Base-by-base conservation (phyloP, 495 filamentous ascomycete species). In the Trichocladium antarcticum region DNA sequence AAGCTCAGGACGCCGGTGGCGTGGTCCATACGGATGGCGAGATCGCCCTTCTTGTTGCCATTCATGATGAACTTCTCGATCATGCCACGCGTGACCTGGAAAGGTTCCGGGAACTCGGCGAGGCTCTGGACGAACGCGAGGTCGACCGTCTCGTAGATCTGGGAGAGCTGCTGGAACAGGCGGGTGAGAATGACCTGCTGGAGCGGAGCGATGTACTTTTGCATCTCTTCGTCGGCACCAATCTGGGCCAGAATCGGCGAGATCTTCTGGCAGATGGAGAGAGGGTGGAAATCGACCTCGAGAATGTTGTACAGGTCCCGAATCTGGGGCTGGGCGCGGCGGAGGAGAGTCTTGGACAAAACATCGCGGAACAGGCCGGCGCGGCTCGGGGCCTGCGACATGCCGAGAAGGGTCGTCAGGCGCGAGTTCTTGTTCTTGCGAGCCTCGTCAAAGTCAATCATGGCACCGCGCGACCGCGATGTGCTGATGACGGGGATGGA, bases 41-140 rank as follows among this genome's bases (percentile, higher is more conserved):
- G 77, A 58, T 98, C 93, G 27, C 92, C 92, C 76, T 98, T 98
- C 79, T 98, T 98, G 77, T 92, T 96, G 51, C 92, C 92, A 69
- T 98, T 98, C 92, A 98, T 98, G 76, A 98, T 96, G 77, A 98
- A 98, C 72, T 98, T 98, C 73, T 98, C 92, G 50, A 98, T 95
- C 53, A 85, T 94, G 55, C 80, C 82, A 34, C 85, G 83, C 53
- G 77, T 84, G 55, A 97, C 88, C 71, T 95, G 84, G 80, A 93
- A 97, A 20, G 92, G 90, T 57, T 94, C 89, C 24, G 92, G 92
- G 75, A 98, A 98, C 64, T 92, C 79, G 48, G 92, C 92, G 27
- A 97, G 83, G 58, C 87, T 81, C 59, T 95, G 83, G 28, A 98
- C 90, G 60, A 95, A 95, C 54, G 81, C 80, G 38, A 98, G 82